Evolutionary conservation across 257 asterid species (phyloP).

Genomic region (Solanum ossicruentum): DNA sequence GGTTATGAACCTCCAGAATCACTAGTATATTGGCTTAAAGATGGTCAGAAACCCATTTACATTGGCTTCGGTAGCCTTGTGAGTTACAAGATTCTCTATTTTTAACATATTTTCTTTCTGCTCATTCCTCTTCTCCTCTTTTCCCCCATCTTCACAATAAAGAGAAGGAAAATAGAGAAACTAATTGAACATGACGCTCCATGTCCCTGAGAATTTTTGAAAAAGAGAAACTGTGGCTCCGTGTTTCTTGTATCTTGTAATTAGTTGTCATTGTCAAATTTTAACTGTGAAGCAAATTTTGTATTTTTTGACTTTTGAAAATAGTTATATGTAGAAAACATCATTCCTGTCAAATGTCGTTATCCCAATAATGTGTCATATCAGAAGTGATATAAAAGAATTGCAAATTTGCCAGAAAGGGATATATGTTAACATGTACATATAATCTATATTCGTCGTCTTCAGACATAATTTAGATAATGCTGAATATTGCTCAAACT

Average conservation of each 20-base stretch:
- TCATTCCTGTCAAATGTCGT: neutral
- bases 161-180: neutral
- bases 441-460: neutral
- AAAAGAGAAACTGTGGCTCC: neutral
- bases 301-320: neutral
- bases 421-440: neutral
- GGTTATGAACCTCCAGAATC: constrained; percentile 79
- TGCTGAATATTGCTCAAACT: neutral
- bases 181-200: neutral
- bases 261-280: neutral
- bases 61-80: constrained; percentile 88
- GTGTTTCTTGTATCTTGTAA: neutral
- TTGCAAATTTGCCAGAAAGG: neutral
- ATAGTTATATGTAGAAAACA: neutral
- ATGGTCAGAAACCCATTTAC: constrained; percentile 78
- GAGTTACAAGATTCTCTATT: constrained; percentile 21
- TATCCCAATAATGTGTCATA: neutral
- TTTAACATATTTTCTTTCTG: neutral
- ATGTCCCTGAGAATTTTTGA: neutral
- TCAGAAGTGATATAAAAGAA: neutral
- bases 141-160: neutral
- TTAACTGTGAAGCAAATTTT: neutral
- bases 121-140: neutral
- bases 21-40: constrained; percentile 78
- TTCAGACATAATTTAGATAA: neutral